Percentiles rank a stretch among this genome's conserved stretches.
These are phyloP conservation scores for Colletotrichum aenigma DNA, from an alignment of 2,329 filamentous ascomycete species.

Conservation along the genomic window DNA sequence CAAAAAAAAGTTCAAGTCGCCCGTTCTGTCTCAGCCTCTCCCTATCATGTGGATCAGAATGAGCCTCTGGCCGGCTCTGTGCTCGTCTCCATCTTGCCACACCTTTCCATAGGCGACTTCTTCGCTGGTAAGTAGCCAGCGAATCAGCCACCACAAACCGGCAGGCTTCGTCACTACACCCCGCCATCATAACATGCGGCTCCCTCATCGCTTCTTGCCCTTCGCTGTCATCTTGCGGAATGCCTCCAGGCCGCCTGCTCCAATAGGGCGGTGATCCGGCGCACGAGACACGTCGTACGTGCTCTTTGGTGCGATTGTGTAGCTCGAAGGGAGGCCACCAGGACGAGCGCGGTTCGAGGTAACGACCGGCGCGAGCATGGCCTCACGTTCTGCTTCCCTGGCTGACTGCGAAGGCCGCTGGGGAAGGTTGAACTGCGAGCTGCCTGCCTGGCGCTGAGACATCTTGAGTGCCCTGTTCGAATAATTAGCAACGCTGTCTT, in stretches of 20 bases:
- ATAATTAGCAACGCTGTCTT: not conserved
- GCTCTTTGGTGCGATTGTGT: constrained; percentile 65
- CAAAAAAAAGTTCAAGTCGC: constrained; percentile 12
- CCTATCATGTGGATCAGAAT: not conserved
- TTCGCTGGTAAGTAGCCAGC: not conserved
- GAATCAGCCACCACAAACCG: not conserved
- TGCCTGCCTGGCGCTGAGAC: constrained; percentile 50
- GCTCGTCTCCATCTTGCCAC: not conserved
- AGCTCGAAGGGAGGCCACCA: constrained; percentile 58
- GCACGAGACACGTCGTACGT: constrained; percentile 60
- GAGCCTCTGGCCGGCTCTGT: not conserved
- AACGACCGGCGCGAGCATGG: constrained; percentile 60
- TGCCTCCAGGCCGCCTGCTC: constrained; percentile 66
- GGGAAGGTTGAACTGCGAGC: constrained; percentile 53
- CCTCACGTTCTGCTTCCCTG: constrained; percentile 60
- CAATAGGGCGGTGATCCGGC: constrained; percentile 63
- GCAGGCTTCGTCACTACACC: not conserved
- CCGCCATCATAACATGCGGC: not conserved
- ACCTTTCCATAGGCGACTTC: not conserved
- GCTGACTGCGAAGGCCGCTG: constrained; percentile 49
- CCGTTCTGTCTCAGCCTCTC: not conserved
- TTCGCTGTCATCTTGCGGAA: constrained; percentile 71
- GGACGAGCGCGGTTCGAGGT: constrained; percentile 62
- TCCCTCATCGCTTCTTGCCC: constrained; percentile 52
- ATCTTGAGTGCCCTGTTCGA: constrained; percentile 55